phyloP scores from a whole-genome alignment of 139 green algal genomes.

The Chlorella sp. region DNA sequence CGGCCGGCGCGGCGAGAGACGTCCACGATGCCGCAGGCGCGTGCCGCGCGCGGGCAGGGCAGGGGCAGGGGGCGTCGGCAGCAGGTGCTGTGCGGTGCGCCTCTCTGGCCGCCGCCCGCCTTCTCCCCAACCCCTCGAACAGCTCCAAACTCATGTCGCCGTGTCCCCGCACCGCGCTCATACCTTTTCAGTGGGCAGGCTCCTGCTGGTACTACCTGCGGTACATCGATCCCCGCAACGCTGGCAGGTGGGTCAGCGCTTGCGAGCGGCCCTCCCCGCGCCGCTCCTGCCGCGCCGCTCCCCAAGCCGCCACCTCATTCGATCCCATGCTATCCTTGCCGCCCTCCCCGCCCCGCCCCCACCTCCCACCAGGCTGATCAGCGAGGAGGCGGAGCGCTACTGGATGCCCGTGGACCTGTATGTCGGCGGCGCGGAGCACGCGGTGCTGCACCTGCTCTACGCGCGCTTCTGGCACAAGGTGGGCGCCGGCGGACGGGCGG shows the following conservation, averaged over 20 bases:
- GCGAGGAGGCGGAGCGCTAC: constrained; percentile 88
- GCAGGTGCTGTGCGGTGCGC: too few relatives aligned
- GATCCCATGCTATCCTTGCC: too few relatives aligned
- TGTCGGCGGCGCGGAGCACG: constrained; percentile 98
- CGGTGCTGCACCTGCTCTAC: constrained; percentile 98
- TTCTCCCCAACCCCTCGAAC: too few relatives aligned
- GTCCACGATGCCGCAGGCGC: constrained; percentile 96
- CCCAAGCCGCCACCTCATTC: too few relatives aligned
- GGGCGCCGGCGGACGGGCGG: neutral
- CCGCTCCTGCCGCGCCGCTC: too few relatives aligned
- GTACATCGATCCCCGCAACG: constrained; percentile 92
- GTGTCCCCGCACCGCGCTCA: neutral
- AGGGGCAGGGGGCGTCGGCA: too few relatives aligned
- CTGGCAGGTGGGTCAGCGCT: constrained; percentile 1
- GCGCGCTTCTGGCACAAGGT: constrained; percentile 99
- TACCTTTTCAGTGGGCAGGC: constrained; percentile 73
- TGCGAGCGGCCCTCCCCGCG: too few relatives aligned
- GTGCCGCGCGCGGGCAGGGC: constrained; percentile 44
- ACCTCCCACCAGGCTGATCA: constrained; percentile 77
- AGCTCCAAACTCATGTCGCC: too few relatives aligned
- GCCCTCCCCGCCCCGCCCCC: too few relatives aligned
- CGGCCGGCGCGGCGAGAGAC: constrained; percentile 80
- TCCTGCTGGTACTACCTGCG: constrained; percentile 98
- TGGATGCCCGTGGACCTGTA: constrained; percentile 99
- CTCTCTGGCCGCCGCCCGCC: too few relatives aligned